Evolutionary conservation across 78 protist genomes (phyloP).

Genomic region (Dictyostelium capitatum): DNA sequence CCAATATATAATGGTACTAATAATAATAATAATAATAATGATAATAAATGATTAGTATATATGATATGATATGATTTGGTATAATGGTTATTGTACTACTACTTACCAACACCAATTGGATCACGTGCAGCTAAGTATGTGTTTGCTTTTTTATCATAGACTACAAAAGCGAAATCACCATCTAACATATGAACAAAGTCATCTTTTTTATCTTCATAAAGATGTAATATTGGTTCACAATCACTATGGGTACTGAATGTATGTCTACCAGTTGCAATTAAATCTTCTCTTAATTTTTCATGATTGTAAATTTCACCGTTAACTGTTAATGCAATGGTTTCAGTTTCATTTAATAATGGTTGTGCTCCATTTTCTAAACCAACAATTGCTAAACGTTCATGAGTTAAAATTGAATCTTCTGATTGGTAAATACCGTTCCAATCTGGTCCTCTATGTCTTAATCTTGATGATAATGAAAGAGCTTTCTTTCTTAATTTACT

Average conservation of each 20-base stretch:
- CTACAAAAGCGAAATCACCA: conserved; percentile 92
- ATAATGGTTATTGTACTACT: neutral
- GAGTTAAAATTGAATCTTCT: conserved; percentile 78
- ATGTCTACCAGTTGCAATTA: conserved; percentile 54
- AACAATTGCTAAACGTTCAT: conserved; percentile 92
- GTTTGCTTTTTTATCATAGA: conserved; percentile 67
- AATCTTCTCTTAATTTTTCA: conserved; percentile 38
- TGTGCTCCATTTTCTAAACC: conserved; percentile 91
- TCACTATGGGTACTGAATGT: conserved; percentile 86
- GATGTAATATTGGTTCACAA: conserved; percentile 92
- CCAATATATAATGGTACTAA: conserved; percentile 90
- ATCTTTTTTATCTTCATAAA: conserved; percentile 82
- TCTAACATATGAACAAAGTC: conserved; percentile 72
- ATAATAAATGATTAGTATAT: neutral
- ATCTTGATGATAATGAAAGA: conserved; percentile 70
- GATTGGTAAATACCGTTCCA: conserved; percentile 86
- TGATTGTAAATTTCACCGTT: conserved; percentile 97
- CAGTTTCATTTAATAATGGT: conserved; percentile 84
- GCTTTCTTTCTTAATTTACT: conserved; percentile 55
- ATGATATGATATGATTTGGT: too few relatives aligned
- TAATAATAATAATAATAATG: neutral
- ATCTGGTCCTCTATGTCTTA: conserved; percentile 95
- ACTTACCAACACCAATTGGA: conserved; percentile 92
- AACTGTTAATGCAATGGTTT: conserved; percentile 76
- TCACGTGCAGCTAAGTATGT: conserved; percentile 92